Evolutionary conservation across 192 early-diverging fungal species (phyloP), one percentile per base, ranked within the genome.

Genomic region (Obelidium mucronatum): DNA sequence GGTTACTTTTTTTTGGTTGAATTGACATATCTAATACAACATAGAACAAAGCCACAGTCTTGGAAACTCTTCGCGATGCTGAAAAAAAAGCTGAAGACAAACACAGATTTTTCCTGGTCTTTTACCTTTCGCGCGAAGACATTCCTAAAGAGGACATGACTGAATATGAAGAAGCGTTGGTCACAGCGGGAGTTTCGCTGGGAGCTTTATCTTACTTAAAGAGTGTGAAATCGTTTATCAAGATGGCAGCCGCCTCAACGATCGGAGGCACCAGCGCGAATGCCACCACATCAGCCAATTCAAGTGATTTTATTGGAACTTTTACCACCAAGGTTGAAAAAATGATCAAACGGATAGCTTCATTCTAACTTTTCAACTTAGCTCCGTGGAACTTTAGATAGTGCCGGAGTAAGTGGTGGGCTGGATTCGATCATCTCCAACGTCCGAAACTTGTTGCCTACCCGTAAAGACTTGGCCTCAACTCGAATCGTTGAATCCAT

Each of bases 401-500:
- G 79, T 31, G 73, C 83, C 24, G 87, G 84, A 33, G 82, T 88
- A 2, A 51, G 80, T 3, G 80, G 79, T 53, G 79, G 80, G 15
- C 83, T 89, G 56, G 86, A 88, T 34, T 81, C 77, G 64, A 68
- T 90, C 28, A 83, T 90, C 68, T 91, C 95, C 4, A 95, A 95
- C 3, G 97, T 99, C 19, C 94, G 96, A 80, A 99, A 98, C 80
- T 87, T 99, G 60, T 83, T 99, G 51, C 96, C 97, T 0, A 89
- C 94, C 3, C 89, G 91, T 58, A 96, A 95, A 81, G 94, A 99
- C 78, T 79, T 96, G 33, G 91, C 96, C 3, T 83, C 94, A 19
- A 98, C 95, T 4, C 86, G 91, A 67, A 89, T 95, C 28, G 91
- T 96, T 2, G 94, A 95, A 33, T 85, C 90, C 34, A 89, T 96